Base-by-base conservation (phyloP, 805 yeast genomes). In the Cyberlindnera meyerae region DNA sequence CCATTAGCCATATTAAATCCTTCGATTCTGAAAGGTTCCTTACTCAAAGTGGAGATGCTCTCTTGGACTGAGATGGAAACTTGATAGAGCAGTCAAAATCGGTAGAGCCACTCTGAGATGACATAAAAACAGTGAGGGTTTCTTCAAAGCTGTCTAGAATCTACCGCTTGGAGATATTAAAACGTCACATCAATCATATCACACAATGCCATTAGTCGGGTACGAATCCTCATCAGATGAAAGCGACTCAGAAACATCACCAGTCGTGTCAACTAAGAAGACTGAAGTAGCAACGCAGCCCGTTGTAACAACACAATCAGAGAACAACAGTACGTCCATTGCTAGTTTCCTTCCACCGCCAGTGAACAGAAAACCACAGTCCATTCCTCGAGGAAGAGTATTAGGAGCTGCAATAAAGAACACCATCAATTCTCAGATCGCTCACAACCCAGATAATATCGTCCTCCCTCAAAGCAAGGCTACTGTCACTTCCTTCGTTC, bases 281-380 rank as follows among this genome's bases (percentile, higher is more conserved):
- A 18, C 4, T 26, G 11, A 11, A n/a, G n/a, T n/a, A n/a, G 24
- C 24, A 8, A 21, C 24, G 8, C 24, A 21, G 12, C 22, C 29
- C 8, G 27, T 9, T 24, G 12, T 20, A 17, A 8, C 11, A 15
- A n/a, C 30, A 18, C n/a, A 12, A 21, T 24, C 32, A 24, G 20
- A 22, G 14, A 15, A 14, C 8, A 16, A 24, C 17, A 22, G 20
- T 11, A 25, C 31, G n/a, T 52, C 54, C 14, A 51, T 51, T 16
- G 44, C 51, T 11, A 45, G 43, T 20, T 52, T 49, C 38, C 42
- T 52, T 4, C 57, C 57, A 6, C 36, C 45, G 9, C 57, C 57
- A 14, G 45, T 47, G 39, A 41, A 45, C 28, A 39, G 44, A 25
- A 37, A 30, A 20, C 36, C 32, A 18, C 30, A 18, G 29, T 22